These are phyloP conservation scores for Eustoma russellianum DNA, from an alignment of 257 asterid genomes.

Conservation along the genomic window DNA sequence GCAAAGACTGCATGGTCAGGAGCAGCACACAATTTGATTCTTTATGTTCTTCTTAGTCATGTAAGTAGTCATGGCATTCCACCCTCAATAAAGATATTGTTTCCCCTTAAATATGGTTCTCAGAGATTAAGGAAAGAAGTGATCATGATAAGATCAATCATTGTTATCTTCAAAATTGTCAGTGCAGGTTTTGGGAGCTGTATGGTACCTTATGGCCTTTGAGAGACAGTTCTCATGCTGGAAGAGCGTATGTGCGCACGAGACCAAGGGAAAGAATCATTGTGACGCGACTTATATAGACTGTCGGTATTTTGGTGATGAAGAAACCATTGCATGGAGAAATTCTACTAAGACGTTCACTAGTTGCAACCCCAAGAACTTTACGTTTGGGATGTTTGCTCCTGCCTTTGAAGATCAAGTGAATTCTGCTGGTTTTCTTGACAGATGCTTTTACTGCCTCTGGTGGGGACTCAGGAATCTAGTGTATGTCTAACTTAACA, in stretches of 20 bases:
- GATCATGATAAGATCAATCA: neutral
- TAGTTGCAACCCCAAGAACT: slow-evolving; percentile 31
- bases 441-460: slow-evolving; percentile 66
- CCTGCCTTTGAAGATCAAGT: slow-evolving; percentile 51
- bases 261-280: slow-evolving; percentile 12
- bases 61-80: slow-evolving; percentile 25
- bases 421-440: slow-evolving; percentile 34
- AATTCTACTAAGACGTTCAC: slow-evolving; percentile 34
- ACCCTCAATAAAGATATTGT: too few relatives aligned
- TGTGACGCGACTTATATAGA: slow-evolving; percentile 43
- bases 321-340: slow-evolving; percentile 31
- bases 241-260: slow-evolving; percentile 41
- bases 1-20: slow-evolving; percentile 93
- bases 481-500: slow-evolving; percentile 26
- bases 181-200: slow-evolving; percentile 61
- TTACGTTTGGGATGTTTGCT: slow-evolving; percentile 58
- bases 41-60: slow-evolving; percentile 79
- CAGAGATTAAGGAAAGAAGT: neutral
- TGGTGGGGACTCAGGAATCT: slow-evolving; percentile 83
- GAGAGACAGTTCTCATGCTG: slow-evolving; percentile 73
- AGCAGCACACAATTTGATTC: slow-evolving; percentile 74
- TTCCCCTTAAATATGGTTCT: too few relatives aligned
- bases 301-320: slow-evolving; percentile 20
- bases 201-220: slow-evolving; percentile 79
- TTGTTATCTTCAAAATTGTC: slow-evolving; percentile 3